Evolutionary conservation across 192 early-diverging fungal genomes (phyloP).

Genomic region (Coemansia erecta): DNA sequence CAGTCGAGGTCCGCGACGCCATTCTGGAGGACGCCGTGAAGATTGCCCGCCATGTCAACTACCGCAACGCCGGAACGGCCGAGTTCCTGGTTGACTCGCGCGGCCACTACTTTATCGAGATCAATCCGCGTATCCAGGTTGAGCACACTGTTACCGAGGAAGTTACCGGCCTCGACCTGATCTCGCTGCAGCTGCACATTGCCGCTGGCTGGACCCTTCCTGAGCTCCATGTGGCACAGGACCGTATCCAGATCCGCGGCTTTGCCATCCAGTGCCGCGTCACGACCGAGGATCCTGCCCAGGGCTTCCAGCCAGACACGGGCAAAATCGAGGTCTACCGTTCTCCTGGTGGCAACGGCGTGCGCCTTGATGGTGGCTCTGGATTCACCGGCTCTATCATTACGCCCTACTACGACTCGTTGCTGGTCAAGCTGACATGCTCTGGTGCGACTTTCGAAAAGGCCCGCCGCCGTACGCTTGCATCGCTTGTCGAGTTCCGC

Average conservation of each 20-base stretch:
- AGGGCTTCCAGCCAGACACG: constrained; percentile 93
- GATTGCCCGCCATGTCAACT: constrained; percentile 82
- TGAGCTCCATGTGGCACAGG: constrained; percentile 77
- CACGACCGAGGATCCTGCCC: constrained; percentile 92
- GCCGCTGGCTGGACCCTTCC: constrained; percentile 81
- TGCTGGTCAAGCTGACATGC: constrained; percentile 89
- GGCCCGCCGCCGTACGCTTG: constrained; percentile 84
- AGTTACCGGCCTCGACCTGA: constrained; percentile 92
- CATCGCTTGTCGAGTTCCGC: constrained; percentile 90
- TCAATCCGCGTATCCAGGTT: constrained; percentile 97
- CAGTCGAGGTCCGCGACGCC: constrained; percentile 62
- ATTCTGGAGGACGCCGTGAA: constrained; percentile 90
- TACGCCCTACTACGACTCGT: constrained; percentile 93
- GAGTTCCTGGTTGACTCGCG: constrained; percentile 92
- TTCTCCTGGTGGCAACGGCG: constrained; percentile 83
- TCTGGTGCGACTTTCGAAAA: constrained; percentile 86
- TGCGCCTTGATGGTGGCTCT: constrained; percentile 85
- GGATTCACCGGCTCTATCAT: constrained; percentile 90
- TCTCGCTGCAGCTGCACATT: constrained; percentile 91
- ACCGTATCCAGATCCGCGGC: constrained; percentile 74
- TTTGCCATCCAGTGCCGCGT: constrained; percentile 96
- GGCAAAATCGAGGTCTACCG: constrained; percentile 95
- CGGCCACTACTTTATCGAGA: constrained; percentile 97
- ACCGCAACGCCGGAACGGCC: constrained; percentile 95
- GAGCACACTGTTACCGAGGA: constrained; percentile 98